These are phyloP conservation scores for Penstemon barbatus DNA, from an alignment of 257 asterid species.

Conservation along the genomic window DNA sequence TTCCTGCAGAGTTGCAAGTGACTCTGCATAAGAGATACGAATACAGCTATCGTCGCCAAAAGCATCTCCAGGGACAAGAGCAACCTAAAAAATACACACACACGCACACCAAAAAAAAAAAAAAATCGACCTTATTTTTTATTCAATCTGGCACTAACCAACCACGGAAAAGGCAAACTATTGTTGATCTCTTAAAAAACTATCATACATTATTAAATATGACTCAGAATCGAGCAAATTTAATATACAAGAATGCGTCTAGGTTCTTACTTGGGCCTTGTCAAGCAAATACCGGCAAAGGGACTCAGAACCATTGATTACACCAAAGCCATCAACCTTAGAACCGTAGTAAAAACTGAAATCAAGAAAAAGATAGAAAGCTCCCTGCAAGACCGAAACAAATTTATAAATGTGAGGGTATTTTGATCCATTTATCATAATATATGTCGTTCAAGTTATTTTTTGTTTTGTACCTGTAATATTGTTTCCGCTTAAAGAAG, in stretches of 20 bases:
- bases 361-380: conserved; percentile 90
- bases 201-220: no score
- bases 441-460: no score
- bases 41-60: conserved; percentile 91
- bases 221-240: not conserved
- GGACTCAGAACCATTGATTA: conserved; percentile 66
- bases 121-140: no score
- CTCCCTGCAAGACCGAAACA: conserved; percentile 59
- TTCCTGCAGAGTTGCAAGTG: conserved; percentile 64
- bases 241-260: not conserved
- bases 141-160: not conserved
- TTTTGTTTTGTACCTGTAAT: no score
- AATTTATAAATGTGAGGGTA: no score
- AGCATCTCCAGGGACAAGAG: conserved; percentile 92
- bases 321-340: conserved; percentile 67
- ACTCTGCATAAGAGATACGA: conserved; percentile 84
- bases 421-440: no score
- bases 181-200: no score
- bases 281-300: conserved; percentile 88
- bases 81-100: conserved; percentile 51
- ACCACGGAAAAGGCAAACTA: not conserved
- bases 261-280: conserved; percentile 69
- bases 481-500: no score
- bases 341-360: conserved; percentile 77
- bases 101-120: no score